Conservation (phyloP, 2,329 filamentous ascomycete species). For the Cladophialophora immunda region DNA sequence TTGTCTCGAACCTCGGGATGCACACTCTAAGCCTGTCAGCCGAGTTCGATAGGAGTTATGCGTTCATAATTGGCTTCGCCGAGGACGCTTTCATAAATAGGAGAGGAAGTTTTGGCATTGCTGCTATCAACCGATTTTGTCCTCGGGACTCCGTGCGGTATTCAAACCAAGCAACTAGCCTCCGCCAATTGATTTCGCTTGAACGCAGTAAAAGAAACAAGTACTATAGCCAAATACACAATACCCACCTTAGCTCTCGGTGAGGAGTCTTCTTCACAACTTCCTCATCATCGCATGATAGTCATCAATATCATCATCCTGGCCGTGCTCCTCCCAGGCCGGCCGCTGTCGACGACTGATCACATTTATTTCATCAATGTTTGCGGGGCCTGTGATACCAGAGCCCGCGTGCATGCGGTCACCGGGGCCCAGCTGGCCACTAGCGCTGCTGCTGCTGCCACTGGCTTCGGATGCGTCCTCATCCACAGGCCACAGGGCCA, state of each 20-base stretch:
- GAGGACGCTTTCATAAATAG: too few species aligned
- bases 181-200: conserved; percentile 25
- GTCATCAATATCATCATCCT: conserved; percentile 27
- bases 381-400: neutral
- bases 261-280: conserved; percentile 19
- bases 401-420: neutral
- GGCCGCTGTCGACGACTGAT: conserved; percentile 28
- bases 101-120: neutral
- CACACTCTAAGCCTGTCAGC: too few species aligned
- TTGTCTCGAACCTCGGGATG: too few species aligned
- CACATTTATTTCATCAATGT: conserved; percentile 18
- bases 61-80: too few species aligned
- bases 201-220: conserved; percentile 35
- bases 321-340: conserved; percentile 21
- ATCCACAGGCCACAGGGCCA: conserved; percentile 26
- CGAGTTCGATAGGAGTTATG: too few species aligned
- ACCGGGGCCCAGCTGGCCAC: neutral
- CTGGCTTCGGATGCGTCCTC: conserved; percentile 14
- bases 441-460: conserved; percentile 12
- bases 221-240: neutral
- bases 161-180: neutral
- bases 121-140: neutral
- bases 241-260: neutral
- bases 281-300: conserved; percentile 37
- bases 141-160: neutral